Conservation (phyloP, 768 basidiomycete species). For the Cytidiella melzeri region DNA sequence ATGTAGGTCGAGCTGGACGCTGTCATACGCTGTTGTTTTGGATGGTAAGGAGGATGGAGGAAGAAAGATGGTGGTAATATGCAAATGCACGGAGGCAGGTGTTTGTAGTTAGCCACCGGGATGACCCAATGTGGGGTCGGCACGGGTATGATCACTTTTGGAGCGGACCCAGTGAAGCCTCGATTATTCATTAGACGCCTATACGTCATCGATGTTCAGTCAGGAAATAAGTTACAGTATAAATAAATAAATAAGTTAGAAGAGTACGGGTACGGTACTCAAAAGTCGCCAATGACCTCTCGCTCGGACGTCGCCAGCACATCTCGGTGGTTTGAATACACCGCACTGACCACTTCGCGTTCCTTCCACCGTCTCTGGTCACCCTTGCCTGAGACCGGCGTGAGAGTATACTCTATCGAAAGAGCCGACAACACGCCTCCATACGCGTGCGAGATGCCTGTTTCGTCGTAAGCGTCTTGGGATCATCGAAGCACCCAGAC, state of each 20-base stretch:
- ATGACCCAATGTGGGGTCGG: background rate
- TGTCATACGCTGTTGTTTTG: conserved; percentile 6
- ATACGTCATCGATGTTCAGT: too few relatives aligned
- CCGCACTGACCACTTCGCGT: conserved; percentile 57
- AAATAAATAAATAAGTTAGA: too few relatives aligned
- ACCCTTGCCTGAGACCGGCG: conserved; percentile 37
- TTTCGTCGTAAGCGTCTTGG: conserved; percentile 10
- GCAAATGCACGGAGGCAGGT: background rate
- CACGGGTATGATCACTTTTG: too few relatives aligned
- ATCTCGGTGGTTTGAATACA: conserved; percentile 51
- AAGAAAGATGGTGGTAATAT: background rate
- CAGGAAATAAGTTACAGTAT: too few relatives aligned
- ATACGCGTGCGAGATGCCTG: conserved; percentile 93
- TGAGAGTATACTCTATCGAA: conserved; percentile 79
- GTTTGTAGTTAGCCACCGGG: background rate
- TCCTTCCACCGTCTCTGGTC: conserved; percentile 46
- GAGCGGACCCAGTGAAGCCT: too few relatives aligned
- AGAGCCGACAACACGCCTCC: conserved; percentile 89
- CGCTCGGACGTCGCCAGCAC: conserved; percentile 39
- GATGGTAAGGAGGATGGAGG: too few relatives aligned
- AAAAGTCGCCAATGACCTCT: conserved; percentile 20
- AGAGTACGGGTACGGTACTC: too few relatives aligned
- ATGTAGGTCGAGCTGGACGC: conserved; percentile 8
- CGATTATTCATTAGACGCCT: too few relatives aligned
- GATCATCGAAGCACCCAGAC: background rate